Percentiles rank a stretch among this genome's conserved stretches.
Conservation (phyloP, 495 filamentous ascomycete species). For the Penicillium roqueforti region DNA sequence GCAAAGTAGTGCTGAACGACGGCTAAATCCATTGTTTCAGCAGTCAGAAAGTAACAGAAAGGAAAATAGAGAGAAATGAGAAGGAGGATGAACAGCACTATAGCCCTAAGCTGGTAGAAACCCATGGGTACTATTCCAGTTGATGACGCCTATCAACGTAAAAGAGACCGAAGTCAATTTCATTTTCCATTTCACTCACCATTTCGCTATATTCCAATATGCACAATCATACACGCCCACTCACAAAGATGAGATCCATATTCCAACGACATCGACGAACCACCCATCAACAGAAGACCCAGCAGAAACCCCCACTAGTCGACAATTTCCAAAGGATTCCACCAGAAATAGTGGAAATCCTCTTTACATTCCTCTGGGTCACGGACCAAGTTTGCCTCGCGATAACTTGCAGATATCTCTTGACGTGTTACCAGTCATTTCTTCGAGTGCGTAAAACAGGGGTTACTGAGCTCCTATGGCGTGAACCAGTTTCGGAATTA, state of each 20-base stretch:
- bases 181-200: background rate
- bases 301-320: background rate
- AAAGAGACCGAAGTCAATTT: background rate
- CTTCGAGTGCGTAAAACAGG: background rate
- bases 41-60: no score
- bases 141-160: background rate
- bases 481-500: background rate
- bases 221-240: background rate
- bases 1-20: no score
- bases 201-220: background rate
- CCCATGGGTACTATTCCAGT: background rate
- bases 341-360: background rate
- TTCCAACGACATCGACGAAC: background rate
- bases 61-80: no score
- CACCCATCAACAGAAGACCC: background rate
- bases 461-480: background rate
- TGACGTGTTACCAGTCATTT: background rate
- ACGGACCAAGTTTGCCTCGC: background rate
- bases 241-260: background rate
- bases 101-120: background rate
- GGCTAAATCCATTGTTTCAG: no score
- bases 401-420: background rate
- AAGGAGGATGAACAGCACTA: no score
- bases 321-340: background rate
- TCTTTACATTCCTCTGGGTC: background rate